A percentile compares a stretch with the other conserved stretches of the same genome.
Evolutionary conservation across 495 filamentous ascomycete species (phyloP).

Genomic region (Neurospora terricola): DNA sequence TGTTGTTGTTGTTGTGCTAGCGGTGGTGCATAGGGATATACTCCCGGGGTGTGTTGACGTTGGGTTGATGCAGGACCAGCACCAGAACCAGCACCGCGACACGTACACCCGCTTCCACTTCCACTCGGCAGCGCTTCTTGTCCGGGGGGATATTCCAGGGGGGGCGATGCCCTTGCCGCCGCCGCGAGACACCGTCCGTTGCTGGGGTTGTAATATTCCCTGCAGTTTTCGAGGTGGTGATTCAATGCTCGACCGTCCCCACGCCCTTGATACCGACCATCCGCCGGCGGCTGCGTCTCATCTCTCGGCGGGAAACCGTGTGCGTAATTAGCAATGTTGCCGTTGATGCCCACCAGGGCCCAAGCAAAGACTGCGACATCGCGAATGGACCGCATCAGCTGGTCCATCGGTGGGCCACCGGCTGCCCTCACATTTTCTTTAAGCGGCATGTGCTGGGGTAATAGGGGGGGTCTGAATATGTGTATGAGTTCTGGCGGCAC

Average conservation of each 20-base stretch:
- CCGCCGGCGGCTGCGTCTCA: constrained; percentile 42
- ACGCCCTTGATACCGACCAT: not conserved
- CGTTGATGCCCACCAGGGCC: constrained; percentile 75
- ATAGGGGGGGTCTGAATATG: constrained; percentile 31
- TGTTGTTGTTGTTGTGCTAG: not conserved
- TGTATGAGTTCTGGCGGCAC: constrained; percentile 32
- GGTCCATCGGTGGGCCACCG: constrained; percentile 41
- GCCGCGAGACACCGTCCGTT: not conserved
- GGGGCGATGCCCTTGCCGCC: not conserved
- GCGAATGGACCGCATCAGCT: constrained; percentile 71
- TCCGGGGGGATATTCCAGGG: not conserved
- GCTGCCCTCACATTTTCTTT: constrained; percentile 33
- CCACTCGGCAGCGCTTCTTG: not conserved
- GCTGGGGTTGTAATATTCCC: not conserved
- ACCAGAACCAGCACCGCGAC: not conserved
- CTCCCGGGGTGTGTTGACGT: not conserved
- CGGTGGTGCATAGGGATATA: not conserved
- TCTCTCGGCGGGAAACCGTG: constrained; percentile 52
- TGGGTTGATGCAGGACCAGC: not conserved
- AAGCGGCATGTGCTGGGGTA: constrained; percentile 35
- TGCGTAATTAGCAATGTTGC: constrained; percentile 54
- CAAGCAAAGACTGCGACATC: constrained; percentile 80
- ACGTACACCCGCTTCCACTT: not conserved
- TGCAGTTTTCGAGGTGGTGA: not conserved
- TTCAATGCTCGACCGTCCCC: not conserved